Evolutionary conservation across 2,329 filamentous ascomycete genomes (phyloP), one percentile per base, ranked within the genome.

Genomic region (Venturiaceae sp.): DNA sequence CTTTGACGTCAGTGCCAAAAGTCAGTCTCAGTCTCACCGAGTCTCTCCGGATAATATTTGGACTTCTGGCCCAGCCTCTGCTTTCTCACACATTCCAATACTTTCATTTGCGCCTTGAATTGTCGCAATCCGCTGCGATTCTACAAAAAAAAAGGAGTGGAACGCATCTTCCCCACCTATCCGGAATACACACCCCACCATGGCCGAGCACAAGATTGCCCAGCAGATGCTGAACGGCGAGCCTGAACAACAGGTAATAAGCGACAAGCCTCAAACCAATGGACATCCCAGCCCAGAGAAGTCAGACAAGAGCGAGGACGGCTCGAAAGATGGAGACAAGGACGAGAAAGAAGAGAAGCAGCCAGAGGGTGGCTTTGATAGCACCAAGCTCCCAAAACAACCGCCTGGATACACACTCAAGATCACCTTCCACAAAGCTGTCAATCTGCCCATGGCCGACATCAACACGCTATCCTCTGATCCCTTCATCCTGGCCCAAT

Each of bases 401-500:
- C 85, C 86, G 8, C 84, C 86, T 7, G 91, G 92, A 28, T 96
- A 88, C 73, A 96, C 90, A 0, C 70, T 96, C 63, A 87, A 86
- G 68, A 86, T 97, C 74, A 91, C 84, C 55, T 90, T 97, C 69
- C 87, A 92, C 70, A 80, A 83, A 60, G 92, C 92, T 1, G 77
- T 78, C 61, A 91, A 95, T 68, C 82, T 97, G 3, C 90, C 92
- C 1, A 82, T 89, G 50, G 88, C 87, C 58, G 92, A 97, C 72
- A 76, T 95, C 64, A 81, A 83, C 66, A 84, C 84, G 11, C 79
- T 87, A 34, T 87, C 90, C 2, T 90, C 90, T 2, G 92, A 97
- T 69, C 91, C 92, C 0, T 97, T 85, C 68, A 76, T 96, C 39
- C 74, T 83, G 14, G 89, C 90, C 34, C 88, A 89, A n/a, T 76